Base-by-base conservation (phyloP, 495 filamentous ascomycete species). In the Annulohypoxylon maeteangense region DNA sequence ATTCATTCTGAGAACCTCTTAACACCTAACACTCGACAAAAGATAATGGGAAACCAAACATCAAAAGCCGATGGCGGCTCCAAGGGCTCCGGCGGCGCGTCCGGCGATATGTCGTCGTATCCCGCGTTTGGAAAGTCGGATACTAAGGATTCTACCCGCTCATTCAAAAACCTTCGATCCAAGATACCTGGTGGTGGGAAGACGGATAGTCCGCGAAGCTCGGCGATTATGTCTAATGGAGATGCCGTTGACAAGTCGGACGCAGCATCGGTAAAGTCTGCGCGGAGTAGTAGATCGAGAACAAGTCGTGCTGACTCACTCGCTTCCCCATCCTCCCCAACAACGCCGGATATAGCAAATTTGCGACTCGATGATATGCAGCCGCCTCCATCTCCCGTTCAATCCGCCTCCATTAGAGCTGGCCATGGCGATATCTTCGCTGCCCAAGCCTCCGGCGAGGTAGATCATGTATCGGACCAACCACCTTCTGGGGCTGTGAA, bases 401-500 rank as follows among this genome's bases (percentile, higher is more conserved):
- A 95, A 74, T 94, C 92, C 22, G 84, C 87, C 57, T 93, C 92
- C 14, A 80, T 97, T 70, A 80, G 71, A 61, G 48, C 75, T 8
- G 91, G 92, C 42, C 91, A 94, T 72, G 88, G 92, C 71, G 89
- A 94, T 81, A 87, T 98, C 32, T 85, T 87, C 55, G 89, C 89
- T 22, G 95, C 94, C 62, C 90, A 95, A 76, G 87, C 91, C 60
- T 92, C 88, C 65, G 94, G 93, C 22, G 95, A 98, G 81, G 94
- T 99, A 14, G 96, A 97, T 74, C 88, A 93, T 72, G 93, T 99
- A 3, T 98, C 95, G n/a, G 95, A 99, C 74, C 90, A 88, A 45
- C 95, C 96, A 16, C 93, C 93, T 16, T 85, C 85, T 7, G 90
- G 90, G n/a, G 83, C 74, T 55, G 79, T 83, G 25, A 86, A 83